Evolutionary conservation across 495 filamentous ascomycete genomes (phyloP).

Genomic region (Hapsidospora chrysogenum): DNA sequence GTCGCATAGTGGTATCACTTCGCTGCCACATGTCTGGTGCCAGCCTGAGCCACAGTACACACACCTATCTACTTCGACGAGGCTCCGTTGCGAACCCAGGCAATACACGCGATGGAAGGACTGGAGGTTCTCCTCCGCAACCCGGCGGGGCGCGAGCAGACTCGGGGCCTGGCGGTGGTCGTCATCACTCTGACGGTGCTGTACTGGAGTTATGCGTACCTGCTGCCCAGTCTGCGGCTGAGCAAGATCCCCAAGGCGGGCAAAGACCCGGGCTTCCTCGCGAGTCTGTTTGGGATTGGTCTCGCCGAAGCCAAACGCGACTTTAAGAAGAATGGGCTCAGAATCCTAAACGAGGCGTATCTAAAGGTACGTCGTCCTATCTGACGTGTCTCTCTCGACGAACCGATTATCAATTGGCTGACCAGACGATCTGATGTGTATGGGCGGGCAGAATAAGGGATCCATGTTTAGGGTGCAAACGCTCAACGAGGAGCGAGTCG

Average conservation of each 20-base stretch:
- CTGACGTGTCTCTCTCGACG: too few species aligned
- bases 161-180: conserved; percentile 1
- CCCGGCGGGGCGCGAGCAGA: conserved; percentile 3
- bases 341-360: conserved; percentile 7
- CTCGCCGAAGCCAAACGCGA: conserved; percentile 7
- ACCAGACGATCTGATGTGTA: not conserved
- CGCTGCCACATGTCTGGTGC: too few species aligned
- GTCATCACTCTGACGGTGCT: conserved; percentile 4
- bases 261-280: conserved; percentile 5
- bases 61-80: too few species aligned
- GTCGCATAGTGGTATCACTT: too few species aligned
- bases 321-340: conserved; percentile 6
- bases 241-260: conserved; percentile 5
- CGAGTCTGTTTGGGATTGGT: conserved; percentile 5
- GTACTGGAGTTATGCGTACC: not conserved
- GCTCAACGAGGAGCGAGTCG: conserved; percentile 7
- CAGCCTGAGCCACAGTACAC: too few species aligned
- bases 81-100: too few species aligned
- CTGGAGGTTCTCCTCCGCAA: conserved; percentile 1
- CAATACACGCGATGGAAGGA: conserved; percentile 6
- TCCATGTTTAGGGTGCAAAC: conserved; percentile 8
- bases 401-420: too few species aligned
- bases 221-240: not conserved
- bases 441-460: conserved; percentile 5
- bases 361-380: conserved; percentile 6